Percentiles rank a stretch among this genome's conserved stretches.
These are phyloP conservation scores for Rhizopus delemar DNA, from an alignment of 371 early-diverging fungal species.

Conservation along the genomic window DNA sequence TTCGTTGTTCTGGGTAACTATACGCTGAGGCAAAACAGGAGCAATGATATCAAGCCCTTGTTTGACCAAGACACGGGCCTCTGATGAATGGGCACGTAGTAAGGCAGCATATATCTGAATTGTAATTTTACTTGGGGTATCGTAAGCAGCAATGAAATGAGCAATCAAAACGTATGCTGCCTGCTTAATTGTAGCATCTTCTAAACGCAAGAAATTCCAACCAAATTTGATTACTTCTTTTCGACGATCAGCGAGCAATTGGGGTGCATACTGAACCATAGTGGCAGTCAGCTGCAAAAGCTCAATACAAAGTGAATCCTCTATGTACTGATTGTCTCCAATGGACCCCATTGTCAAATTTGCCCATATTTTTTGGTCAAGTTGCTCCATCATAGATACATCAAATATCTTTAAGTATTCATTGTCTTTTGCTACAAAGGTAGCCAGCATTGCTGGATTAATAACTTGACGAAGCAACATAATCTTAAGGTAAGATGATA, in stretches of 20 bases:
- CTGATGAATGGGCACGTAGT: conserved; percentile 84
- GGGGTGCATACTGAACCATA: conserved; percentile 81
- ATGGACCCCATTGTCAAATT: conserved; percentile 57
- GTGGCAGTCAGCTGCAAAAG: conserved; percentile 89
- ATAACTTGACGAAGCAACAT: conserved; percentile 72
- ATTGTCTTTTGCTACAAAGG: conserved; percentile 53
- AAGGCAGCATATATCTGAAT: conserved; percentile 89
- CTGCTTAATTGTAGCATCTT: conserved; percentile 93
- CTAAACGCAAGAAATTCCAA: conserved; percentile 86
- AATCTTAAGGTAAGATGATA: conserved; percentile 62
- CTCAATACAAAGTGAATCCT: conserved; percentile 83
- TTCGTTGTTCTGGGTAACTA: conserved; percentile 44
- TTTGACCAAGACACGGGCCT: conserved; percentile 80
- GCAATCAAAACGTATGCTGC: conserved; percentile 92
- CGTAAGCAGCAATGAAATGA: conserved; percentile 88
- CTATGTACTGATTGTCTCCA: conserved; percentile 55
- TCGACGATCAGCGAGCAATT: conserved; percentile 72
- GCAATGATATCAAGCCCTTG: conserved; percentile 94
- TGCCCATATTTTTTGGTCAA: conserved; percentile 74
- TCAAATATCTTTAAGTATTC: conserved; percentile 63
- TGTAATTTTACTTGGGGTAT: conserved; percentile 90
- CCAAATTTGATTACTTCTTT: conserved; percentile 95
- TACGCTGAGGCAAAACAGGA: conserved; percentile 84
- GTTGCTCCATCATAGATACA: conserved; percentile 62
- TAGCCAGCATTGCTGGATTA: conserved; percentile 75